These are phyloP conservation scores for Tillandsia fasciculata DNA, from an alignment of 176 grass and related monocot species.

Conservation along the genomic window DNA sequence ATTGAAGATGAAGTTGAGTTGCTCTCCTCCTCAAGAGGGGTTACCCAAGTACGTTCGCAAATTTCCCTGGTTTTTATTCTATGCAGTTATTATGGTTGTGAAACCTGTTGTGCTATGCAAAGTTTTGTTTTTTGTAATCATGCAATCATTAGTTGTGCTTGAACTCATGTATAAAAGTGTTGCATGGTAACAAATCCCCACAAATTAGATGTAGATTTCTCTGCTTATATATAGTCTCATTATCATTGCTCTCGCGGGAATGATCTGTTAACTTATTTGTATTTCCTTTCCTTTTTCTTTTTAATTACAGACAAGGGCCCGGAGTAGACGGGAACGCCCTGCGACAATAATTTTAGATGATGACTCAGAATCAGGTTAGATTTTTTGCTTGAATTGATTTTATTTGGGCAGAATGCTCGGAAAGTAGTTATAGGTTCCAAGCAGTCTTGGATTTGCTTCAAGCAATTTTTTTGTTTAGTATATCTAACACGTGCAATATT, in stretches of 20 bases:
- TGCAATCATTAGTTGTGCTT: too few species aligned
- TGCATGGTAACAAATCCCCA: too few species aligned
- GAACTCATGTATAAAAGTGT: too few species aligned
- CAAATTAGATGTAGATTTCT: too few species aligned
- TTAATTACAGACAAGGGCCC: constrained; percentile 38
- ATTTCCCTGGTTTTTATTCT: not conserved
- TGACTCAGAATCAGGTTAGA: constrained; percentile 44
- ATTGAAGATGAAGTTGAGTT: constrained; percentile 9
- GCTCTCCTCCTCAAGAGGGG: not conserved
- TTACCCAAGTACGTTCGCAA: constrained; percentile 4
- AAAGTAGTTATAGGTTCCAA: not conserved
- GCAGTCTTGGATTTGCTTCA: not conserved
- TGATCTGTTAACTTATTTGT: not conserved
- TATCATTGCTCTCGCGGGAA: too few species aligned
- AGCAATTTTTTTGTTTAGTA: not conserved
- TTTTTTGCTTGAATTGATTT: not conserved
- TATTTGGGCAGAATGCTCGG: not conserved
- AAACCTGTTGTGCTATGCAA: too few species aligned
- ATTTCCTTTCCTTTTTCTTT: constrained; percentile 1
- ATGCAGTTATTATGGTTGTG: not conserved
- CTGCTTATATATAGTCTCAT: too few species aligned
- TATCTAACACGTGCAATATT: not conserved
- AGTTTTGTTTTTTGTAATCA: too few species aligned
- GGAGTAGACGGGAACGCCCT: constrained; percentile 15
- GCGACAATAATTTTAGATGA: constrained; percentile 16